Base-by-base conservation (phyloP, 495 filamentous ascomycete genomes). In the Haplographium delicatum region DNA sequence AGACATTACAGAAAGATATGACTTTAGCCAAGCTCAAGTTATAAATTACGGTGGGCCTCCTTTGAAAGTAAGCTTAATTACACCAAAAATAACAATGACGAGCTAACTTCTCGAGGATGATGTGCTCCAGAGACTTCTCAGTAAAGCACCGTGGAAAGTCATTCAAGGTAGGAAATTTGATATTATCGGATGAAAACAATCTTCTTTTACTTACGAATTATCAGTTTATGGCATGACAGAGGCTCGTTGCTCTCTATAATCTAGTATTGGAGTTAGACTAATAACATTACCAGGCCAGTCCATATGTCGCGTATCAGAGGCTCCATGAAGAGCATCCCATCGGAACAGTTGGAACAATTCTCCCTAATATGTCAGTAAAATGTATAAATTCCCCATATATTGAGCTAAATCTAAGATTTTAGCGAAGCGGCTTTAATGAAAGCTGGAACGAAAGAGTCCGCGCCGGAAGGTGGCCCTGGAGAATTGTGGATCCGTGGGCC, bases 1-100 rank as follows among this genome's bases (percentile, higher is more conserved):
- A 63, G 86, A 89, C 0, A 60, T 76, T 5, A 80, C 95, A 9
- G 62, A 63, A 0, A 85, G 86, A 55, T 94, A 90, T 63, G 83
- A 97, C 63, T 68, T 97, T n/a, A 83, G 78, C 10, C 81, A 74
- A 22, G 54, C 96, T 7, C 81, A 83, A 40, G 87, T 90, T 79
- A 70, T 95, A 69, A 91, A 87, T 67, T 91, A 80, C 3, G 91
- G 88, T 4, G 91, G 90, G 1, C 91, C 91, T 5, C 91, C 91
- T 1, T 69, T 96, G 43, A 93, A 87, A n/a, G n/a, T n/a, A n/a
- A n/a, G n/a, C n/a, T n/a, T n/a, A n/a, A n/a, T n/a, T n/a, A n/a
- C n/a, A n/a, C n/a, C n/a, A n/a, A n/a, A n/a, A n/a, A n/a, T n/a
- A n/a, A n/a, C n/a, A n/a, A n/a, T n/a, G n/a, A n/a, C n/a, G n/a